These are phyloP conservation scores for Amauroascus niger DNA, from an alignment of 2,329 filamentous ascomycete genomes.

Conservation along the genomic window DNA sequence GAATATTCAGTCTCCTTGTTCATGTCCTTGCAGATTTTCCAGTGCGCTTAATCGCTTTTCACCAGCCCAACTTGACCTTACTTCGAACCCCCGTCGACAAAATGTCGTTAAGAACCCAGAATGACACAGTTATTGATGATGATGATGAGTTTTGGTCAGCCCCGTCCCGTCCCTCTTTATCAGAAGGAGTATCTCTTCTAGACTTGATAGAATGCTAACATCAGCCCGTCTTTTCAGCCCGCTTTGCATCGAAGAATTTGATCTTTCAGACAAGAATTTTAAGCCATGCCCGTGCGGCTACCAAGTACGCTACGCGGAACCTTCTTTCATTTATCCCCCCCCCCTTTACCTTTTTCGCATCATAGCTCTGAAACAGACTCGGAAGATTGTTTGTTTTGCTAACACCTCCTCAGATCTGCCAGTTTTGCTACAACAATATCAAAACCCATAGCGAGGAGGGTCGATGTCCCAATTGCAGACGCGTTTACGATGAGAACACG, in stretches of 20 bases:
- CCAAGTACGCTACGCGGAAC: slow-evolving; percentile 55
- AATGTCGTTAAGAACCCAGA: slow-evolving; percentile 39
- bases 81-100: slow-evolving; percentile 5
- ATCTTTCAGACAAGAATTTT: slow-evolving; percentile 95
- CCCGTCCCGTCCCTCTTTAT: slow-evolving; percentile 12
- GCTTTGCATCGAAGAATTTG: slow-evolving; percentile 97
- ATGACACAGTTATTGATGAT: slow-evolving; percentile 43
- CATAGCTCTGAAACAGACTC: slow-evolving; percentile 6
- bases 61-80: neutral
- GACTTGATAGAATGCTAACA: neutral
- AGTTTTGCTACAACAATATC: slow-evolving; percentile 99
- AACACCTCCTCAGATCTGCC: slow-evolving; percentile 64
- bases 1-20: slow-evolving; percentile 1
- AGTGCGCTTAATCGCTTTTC: slow-evolving; percentile 2
- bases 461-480: slow-evolving; percentile 89
- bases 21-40: slow-evolving; percentile 2
- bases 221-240: slow-evolving; percentile 50
- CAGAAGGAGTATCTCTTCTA: neutral
- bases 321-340: neutral
- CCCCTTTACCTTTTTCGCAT: neutral
- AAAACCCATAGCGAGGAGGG: slow-evolving; percentile 91
- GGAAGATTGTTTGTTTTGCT: neutral
- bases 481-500: slow-evolving; percentile 91
- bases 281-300: slow-evolving; percentile 95
- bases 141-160: slow-evolving; percentile 43